Evolutionary conservation across 2,329 filamentous ascomycete species (phyloP).

Genomic region (Trichoderma citrinoviride): DNA sequence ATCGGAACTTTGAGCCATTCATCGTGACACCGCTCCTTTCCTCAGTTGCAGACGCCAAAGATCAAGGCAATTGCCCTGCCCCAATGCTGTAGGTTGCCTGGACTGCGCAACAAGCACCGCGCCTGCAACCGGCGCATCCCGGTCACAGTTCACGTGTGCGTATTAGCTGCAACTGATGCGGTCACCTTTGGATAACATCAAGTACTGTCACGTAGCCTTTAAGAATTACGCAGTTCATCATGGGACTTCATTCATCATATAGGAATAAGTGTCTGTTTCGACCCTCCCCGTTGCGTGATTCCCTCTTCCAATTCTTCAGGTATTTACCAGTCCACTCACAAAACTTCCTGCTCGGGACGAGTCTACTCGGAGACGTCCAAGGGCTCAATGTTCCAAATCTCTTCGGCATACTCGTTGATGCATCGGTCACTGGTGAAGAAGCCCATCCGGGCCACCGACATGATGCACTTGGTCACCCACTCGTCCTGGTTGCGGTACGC

Average conservation of each 20-base stretch:
- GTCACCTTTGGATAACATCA: background rate
- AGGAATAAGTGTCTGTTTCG: background rate
- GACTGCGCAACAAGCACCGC: too few species aligned
- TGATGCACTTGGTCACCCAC: constrained; percentile 89
- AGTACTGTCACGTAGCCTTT: background rate
- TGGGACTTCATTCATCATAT: constrained; percentile 6
- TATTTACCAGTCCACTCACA: background rate
- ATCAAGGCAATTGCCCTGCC: background rate
- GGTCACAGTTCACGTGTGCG: background rate
- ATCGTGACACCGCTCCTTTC: background rate
- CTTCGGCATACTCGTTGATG: constrained; percentile 96
- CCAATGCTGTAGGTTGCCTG: background rate
- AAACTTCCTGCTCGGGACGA: background rate
- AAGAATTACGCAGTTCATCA: background rate
- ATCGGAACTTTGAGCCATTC: background rate
- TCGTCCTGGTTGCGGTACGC: constrained; percentile 88
- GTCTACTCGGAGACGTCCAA: constrained; percentile 47
- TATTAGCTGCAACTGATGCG: background rate
- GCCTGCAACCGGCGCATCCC: background rate
- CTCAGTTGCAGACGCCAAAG: background rate
- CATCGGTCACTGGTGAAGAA: constrained; percentile 96
- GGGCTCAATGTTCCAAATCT: constrained; percentile 95
- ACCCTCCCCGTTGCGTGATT: background rate
- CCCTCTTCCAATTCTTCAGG: background rate
- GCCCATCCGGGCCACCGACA: constrained; percentile 87